Evolutionary conservation across 2,329 filamentous ascomycete species (phyloP).

Genomic region (Graphilbum sp.): DNA sequence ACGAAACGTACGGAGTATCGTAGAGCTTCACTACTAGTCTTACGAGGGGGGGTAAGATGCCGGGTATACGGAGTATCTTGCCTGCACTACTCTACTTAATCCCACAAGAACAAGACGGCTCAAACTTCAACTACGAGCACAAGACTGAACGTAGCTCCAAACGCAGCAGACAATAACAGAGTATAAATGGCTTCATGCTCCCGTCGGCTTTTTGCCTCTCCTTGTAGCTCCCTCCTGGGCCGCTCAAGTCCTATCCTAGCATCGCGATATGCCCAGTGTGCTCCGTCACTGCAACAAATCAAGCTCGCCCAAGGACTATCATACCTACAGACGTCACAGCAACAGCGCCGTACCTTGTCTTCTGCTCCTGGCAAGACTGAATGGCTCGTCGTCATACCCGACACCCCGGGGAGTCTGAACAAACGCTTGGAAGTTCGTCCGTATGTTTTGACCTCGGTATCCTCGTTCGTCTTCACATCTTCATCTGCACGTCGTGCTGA

Average conservation of each 20-base stretch:
- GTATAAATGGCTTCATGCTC: conserved; percentile 2
- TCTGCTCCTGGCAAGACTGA: conserved; percentile 26
- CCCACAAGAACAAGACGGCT: no score
- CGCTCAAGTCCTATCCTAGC: background rate
- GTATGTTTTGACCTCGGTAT: conserved; percentile 22
- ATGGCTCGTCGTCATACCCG: conserved; percentile 54
- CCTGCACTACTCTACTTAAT: no score
- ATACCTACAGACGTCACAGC: no score
- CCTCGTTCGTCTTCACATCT: background rate
- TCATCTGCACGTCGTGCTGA: background rate
- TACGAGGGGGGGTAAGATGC: no score
- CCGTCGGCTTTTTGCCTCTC: background rate
- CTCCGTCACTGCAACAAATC: no score
- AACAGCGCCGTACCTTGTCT: conserved; percentile 14
- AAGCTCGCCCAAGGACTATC: no score
- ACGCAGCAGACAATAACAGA: background rate
- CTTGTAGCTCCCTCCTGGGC: background rate
- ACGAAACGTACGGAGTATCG: no score
- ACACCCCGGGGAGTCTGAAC: conserved; percentile 40
- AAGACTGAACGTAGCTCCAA: background rate
- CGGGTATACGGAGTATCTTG: no score
- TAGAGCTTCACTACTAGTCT: no score
- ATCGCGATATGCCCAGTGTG: background rate
- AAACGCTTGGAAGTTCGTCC: conserved; percentile 46
- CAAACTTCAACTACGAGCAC: no score